Evolutionary conservation across 2,329 filamentous ascomycete species (phyloP).

Genomic region (Scedosporium aurantiacum): DNA sequence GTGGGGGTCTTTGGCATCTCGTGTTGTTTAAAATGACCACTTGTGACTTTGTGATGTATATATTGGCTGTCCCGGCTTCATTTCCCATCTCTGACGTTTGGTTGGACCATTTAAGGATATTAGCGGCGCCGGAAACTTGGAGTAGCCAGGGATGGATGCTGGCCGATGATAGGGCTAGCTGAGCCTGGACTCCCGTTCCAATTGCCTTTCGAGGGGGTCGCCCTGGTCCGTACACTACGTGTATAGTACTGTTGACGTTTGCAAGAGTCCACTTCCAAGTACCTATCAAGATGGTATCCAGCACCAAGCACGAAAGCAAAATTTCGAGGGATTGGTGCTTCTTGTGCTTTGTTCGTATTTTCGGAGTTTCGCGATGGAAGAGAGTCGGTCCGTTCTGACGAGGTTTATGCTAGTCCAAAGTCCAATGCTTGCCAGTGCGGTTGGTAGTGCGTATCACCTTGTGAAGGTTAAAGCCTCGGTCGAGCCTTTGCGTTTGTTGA

Average conservation of each 20-base stretch:
- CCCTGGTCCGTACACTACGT: background rate
- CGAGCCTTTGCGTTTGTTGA: background rate
- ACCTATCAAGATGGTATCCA: background rate
- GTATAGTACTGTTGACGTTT: no score
- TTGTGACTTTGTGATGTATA: background rate
- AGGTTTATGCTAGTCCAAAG: background rate
- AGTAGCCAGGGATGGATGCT: background rate
- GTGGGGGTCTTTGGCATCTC: background rate
- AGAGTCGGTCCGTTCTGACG: no score
- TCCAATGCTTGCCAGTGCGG: background rate
- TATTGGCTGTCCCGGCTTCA: background rate
- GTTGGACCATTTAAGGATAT: background rate
- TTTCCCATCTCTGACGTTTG: background rate
- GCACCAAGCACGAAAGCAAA: background rate
- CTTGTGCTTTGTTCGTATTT: background rate
- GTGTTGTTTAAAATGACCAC: background rate
- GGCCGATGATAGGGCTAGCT: background rate
- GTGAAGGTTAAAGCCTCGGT: background rate
- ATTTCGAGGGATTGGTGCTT: no score
- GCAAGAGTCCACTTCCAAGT: background rate
- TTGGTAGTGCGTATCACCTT: background rate
- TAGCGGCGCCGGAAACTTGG: background rate
- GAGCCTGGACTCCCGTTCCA: background rate
- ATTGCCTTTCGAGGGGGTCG: background rate
- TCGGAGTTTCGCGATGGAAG: background rate